These are phyloP conservation scores for Echinochloa phyllopogon DNA, from an alignment of 176 grass and related monocot genomes.

Conservation along the genomic window DNA sequence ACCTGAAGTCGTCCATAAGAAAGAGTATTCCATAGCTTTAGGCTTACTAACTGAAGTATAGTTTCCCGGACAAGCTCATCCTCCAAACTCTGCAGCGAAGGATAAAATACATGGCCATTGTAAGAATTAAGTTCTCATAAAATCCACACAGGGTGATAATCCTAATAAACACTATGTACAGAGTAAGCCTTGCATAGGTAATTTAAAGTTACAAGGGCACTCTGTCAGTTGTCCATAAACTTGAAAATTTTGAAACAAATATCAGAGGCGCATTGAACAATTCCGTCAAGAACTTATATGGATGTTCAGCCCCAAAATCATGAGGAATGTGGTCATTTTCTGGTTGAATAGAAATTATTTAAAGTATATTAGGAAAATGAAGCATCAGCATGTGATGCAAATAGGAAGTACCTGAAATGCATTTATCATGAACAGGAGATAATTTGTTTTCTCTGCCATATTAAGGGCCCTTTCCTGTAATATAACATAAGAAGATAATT, in stretches of 20 bases:
- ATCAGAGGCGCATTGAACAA: background rate
- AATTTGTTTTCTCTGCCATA: slow-evolving; percentile 95
- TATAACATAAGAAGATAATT: slow-evolving; percentile 30
- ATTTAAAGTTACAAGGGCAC: background rate
- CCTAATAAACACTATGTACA: background rate
- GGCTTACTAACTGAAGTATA: slow-evolving; percentile 87
- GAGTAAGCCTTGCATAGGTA: background rate
- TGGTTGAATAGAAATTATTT: slow-evolving; percentile 1
- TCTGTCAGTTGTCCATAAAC: background rate
- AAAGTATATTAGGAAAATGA: background rate
- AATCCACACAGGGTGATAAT: slow-evolving; percentile 3
- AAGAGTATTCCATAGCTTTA: slow-evolving; percentile 86
- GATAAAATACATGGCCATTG: slow-evolving; percentile 8
- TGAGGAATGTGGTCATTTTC: background rate
- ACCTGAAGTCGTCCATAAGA: slow-evolving; percentile 91
- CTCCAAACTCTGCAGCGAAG: slow-evolving; percentile 81
- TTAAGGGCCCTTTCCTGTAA: slow-evolving; percentile 70
- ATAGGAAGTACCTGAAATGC: slow-evolving; percentile 78
- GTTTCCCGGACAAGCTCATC: slow-evolving; percentile 93
- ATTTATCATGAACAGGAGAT: slow-evolving; percentile 98
- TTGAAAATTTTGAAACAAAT: background rate
- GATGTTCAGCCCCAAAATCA: slow-evolving; percentile 8
- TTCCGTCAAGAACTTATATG: slow-evolving; percentile 19
- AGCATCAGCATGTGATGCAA: slow-evolving; percentile 22
- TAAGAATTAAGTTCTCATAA: slow-evolving; percentile 11